Percentiles rank a stretch among this genome's conserved stretches.
Evolutionary conservation across 345 rosid species (phyloP).

Genomic region (Physaria fendleri): DNA sequence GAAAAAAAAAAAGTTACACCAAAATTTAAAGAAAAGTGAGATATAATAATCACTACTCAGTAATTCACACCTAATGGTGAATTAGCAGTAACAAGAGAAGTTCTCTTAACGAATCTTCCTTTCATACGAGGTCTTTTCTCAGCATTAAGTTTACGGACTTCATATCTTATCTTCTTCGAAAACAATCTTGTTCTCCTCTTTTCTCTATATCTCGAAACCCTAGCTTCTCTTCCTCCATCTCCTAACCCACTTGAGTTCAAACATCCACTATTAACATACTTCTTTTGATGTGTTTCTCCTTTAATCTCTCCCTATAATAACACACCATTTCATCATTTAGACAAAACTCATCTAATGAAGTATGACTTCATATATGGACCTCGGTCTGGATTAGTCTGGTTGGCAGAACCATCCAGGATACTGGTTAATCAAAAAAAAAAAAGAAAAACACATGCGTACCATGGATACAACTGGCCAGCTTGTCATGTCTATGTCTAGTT

Average conservation of each 20-base stretch:
- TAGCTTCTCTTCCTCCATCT: slow-evolving; percentile 70
- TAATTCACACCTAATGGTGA: slow-evolving; percentile 1
- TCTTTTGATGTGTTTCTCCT: slow-evolving; percentile 13
- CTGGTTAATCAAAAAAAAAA: neutral
- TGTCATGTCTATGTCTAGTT: slow-evolving; percentile 44
- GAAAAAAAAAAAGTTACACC: slow-evolving; percentile 17
- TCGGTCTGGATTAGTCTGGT: too few species aligned
- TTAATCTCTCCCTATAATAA: neutral
- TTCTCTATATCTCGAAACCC: slow-evolving; percentile 84
- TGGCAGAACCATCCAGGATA: too few species aligned
- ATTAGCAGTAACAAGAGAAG: slow-evolving; percentile 31
- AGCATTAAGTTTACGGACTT: slow-evolving; percentile 87
- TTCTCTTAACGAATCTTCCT: slow-evolving; percentile 90
- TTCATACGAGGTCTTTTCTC: slow-evolving; percentile 99
- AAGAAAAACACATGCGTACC: slow-evolving; percentile 47
- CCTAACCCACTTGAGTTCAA: slow-evolving; percentile 12
- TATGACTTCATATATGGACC: too few species aligned
- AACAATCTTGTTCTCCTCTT: slow-evolving; percentile 87
- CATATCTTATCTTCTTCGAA: slow-evolving; percentile 92
- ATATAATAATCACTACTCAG: neutral
- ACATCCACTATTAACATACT: too few species aligned
- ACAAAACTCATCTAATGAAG: too few species aligned
- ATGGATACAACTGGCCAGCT: slow-evolving; percentile 39
- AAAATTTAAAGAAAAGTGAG: neutral
- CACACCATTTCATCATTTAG: too few species aligned